Base-by-base conservation (phyloP, 148 eudicot species). In the Linanthus parryae region DNA sequence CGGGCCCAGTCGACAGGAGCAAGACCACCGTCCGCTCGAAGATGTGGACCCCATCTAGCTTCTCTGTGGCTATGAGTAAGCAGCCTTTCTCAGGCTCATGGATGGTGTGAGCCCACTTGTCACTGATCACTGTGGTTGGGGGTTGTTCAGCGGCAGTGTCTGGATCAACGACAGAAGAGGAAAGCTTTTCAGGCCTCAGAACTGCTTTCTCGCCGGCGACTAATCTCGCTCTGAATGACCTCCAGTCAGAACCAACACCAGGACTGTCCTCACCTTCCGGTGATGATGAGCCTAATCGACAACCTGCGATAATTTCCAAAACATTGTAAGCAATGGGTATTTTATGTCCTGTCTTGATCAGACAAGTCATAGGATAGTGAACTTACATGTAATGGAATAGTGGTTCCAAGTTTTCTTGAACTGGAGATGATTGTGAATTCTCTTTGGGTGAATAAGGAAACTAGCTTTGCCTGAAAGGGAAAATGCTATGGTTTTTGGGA, bases 1-100 rank as follows among this genome's bases (percentile, higher is more conserved):
- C 45, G 0, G 92, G 92, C 4, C 86, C 92, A 3, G 78, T 78
- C 20, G 95, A 68, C 28, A 85, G 56, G 51, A 90, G 68, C n/a
- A 90, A 79, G 56, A 90, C 59, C 15, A 83, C 97, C 8, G 97
- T 83, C 53, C 80, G 68, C 58, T 85, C 97, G 55, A 85, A 90
- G n/a, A 90, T 90, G 75, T 85, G 95, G 54, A 85, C 92, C 13
- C 95, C 97, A 22, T 90, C 80, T 2, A 90, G 92, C 82, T 86
- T 85, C 57, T 80, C 84, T 0, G 88, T 78, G 24, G 97, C 97
- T 33, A 90, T 74, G 34, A 90, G 77, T 29, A 90, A 49, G 72
- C 95, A 90, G 29, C 97, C 97, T 54, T 68, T 83, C 59, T 90
- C 97, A 5, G 95, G 97, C 48, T 72, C 78, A 40, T 74, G 79